Base-by-base conservation (phyloP, 2,329 filamentous ascomycete species). In the Pseudogymnoascus sp. region DNA sequence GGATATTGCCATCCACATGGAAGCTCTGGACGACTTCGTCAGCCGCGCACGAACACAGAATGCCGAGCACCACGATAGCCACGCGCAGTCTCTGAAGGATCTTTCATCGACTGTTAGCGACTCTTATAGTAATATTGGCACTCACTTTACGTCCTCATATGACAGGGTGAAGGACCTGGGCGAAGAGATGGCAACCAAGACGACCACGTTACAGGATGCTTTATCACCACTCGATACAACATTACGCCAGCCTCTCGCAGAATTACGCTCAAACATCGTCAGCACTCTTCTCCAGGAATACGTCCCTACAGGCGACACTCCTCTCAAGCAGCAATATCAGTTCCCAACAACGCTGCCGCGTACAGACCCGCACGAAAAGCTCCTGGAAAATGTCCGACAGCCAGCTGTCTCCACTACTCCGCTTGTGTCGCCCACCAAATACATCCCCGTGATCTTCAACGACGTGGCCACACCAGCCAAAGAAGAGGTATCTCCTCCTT, bases 21-120 rank as follows among this genome's bases (percentile, higher is more conserved):
- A 87, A 63, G 90, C 91, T 1, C 82, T 99, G 6, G 93, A 97
- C 70, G 90, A 93, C 68, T 96, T 97, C 70, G 91, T 97, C 40
- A 83, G 88, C 34, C 87, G 90, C 34, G 92, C 96, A 60, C 86
- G 88, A 65, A 84, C 84, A 1, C 89, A 96, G 70, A 97, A 96
- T 73, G 85, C 88, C 31, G 80, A 81, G 16, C 91, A 96, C 72
- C 88, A 95, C 73, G 81, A 86, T 25, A 82, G 83, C 25, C 90
- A 96, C 67, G 75, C 81, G 1, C 74, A 80, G n/a, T 89, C 87
- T 1, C 78, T 96, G n/a, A 77, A 82, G 36, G 77, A 76, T 8
- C 80, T 97, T 34, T 84, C 88, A 0, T 78, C 76, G 16, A 88
- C 86, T 1, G 89, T 95, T 4, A 86, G 89, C 67, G 78, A 85